Percentiles rank a stretch among this genome's conserved stretches.
These are phyloP conservation scores for Choiromyces venosus DNA, from an alignment of 495 filamentous ascomycete species.

Conservation along the genomic window DNA sequence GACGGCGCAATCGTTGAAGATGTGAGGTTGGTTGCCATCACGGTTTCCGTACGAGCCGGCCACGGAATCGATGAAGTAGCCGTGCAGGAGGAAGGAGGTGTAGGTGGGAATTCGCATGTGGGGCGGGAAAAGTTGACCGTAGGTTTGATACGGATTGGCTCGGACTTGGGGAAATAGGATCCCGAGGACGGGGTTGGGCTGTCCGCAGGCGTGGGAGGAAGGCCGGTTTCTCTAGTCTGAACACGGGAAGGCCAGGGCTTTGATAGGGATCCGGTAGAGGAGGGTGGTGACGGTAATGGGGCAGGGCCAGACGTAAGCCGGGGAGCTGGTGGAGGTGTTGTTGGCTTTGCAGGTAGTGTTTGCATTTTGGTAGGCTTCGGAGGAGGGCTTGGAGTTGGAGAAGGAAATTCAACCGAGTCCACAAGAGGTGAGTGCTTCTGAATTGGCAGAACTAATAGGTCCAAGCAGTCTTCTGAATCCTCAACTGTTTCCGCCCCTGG, in stretches of 20 bases:
- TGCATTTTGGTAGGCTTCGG: neutral
- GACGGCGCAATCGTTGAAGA: neutral
- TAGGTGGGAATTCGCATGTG: neutral
- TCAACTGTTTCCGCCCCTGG: neutral
- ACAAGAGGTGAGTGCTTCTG: neutral
- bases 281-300: slow-evolving; percentile 12
- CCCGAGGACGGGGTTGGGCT: neutral
- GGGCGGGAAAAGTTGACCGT: neutral
- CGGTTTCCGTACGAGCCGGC: neutral
- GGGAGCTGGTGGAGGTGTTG: neutral
- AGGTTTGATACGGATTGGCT: neutral
- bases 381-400: neutral
- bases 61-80: neutral
- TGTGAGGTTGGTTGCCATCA: neutral
- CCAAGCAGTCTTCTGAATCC: neutral
- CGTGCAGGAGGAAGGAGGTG: neutral
- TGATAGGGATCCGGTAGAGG: slow-evolving; percentile 11
- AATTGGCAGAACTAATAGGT: neutral
- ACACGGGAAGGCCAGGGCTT: slow-evolving; percentile 10
- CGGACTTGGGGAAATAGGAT: neutral
- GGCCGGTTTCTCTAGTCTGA: neutral
- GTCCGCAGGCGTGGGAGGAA: slow-evolving; percentile 17
- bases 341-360: neutral
- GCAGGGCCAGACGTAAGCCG: slow-evolving; percentile 16
- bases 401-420: neutral